These are phyloP conservation scores for Gryganskiella cystojenkinii DNA, from an alignment of 192 early-diverging fungal species.

Conservation along the genomic window DNA sequence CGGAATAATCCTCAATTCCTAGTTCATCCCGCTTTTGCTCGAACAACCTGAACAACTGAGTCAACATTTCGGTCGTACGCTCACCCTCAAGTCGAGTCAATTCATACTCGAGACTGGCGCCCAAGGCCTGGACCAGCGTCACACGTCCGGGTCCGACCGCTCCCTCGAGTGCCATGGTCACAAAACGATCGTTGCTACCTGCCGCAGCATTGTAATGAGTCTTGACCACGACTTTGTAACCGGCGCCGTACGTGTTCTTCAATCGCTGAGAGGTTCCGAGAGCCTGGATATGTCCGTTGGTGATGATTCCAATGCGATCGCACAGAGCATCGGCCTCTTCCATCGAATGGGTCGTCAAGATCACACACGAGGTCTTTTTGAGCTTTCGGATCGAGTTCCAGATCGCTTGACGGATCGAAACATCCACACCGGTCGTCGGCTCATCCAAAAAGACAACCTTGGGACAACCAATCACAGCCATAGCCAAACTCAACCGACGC, in stretches of 20 bases:
- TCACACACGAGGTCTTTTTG: constrained; percentile 47
- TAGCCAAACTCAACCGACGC: constrained; percentile 69
- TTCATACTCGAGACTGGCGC: constrained; percentile 54
- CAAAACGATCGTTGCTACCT: neutral
- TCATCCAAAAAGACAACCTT: constrained; percentile 86
- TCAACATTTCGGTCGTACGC: constrained; percentile 51
- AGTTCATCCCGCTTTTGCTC: constrained; percentile 36
- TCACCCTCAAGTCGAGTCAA: constrained; percentile 34
- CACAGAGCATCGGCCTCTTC: constrained; percentile 60
- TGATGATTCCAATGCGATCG: constrained; percentile 59
- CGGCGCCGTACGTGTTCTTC: constrained; percentile 60
- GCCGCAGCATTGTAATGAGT: constrained; percentile 3
- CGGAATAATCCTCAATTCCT: constrained; percentile 64
- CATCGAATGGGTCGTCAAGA: constrained; percentile 57
- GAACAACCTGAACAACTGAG: constrained; percentile 61
- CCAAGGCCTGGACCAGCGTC: constrained; percentile 45
- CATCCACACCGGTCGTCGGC: constrained; percentile 83
- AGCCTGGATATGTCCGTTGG: constrained; percentile 57
- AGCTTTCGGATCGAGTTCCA: constrained; percentile 62
- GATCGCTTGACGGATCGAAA: constrained; percentile 60
- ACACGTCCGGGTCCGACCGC: constrained; percentile 26
- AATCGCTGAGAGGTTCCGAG: constrained; percentile 61
- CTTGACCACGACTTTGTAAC: constrained; percentile 59
- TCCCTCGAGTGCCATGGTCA: constrained; percentile 26
- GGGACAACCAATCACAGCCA: constrained; percentile 70